These are phyloP conservation scores for Ophiostoma sp. DNA, from an alignment of 2,329 filamentous ascomycete genomes.

Conservation along the genomic window DNA sequence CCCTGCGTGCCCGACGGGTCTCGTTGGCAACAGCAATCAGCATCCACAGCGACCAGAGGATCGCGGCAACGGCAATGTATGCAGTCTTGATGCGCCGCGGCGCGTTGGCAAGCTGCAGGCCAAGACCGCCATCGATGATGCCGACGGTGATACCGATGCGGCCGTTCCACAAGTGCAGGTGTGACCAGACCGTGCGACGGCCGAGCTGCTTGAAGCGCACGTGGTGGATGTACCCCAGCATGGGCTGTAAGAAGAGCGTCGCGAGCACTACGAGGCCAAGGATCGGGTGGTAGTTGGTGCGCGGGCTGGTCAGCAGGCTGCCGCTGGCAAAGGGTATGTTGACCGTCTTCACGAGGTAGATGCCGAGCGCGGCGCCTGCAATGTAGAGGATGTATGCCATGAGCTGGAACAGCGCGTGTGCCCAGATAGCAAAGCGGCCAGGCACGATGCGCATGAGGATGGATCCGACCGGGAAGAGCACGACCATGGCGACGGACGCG, in stretches of 20 bases:
- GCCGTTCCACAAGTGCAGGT: conserved; percentile 42
- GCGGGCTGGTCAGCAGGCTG: conserved; percentile 32
- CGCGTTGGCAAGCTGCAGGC: conserved; percentile 37
- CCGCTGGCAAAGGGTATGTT: conserved; percentile 31
- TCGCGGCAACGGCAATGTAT: conserved; percentile 37
- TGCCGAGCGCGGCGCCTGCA: conserved; percentile 39
- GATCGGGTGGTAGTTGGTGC: conserved; percentile 41
- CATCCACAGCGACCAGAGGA: conserved; percentile 39
- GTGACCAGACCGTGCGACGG: conserved; percentile 39
- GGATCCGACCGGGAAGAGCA: conserved; percentile 42
- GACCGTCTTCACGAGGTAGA: conserved; percentile 37
- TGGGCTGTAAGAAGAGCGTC: conserved; percentile 38
- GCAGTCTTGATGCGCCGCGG: conserved; percentile 31
- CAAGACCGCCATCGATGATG: conserved; percentile 43
- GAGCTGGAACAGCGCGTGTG: conserved; percentile 39
- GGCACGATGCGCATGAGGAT: conserved; percentile 39
- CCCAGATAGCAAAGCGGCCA: conserved; percentile 34
- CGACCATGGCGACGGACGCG: conserved; percentile 38
- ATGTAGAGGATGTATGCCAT: conserved; percentile 37
- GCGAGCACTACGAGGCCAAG: conserved; percentile 42
- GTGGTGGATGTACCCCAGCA: conserved; percentile 42
- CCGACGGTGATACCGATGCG: conserved; percentile 38
- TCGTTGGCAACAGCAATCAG: conserved; percentile 33
- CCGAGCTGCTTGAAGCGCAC: conserved; percentile 35
- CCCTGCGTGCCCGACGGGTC: conserved; percentile 26